These are phyloP conservation scores for Tolypocladium ovalisporum DNA, from an alignment of 2,329 filamentous ascomycete genomes.

Conservation along the genomic window DNA sequence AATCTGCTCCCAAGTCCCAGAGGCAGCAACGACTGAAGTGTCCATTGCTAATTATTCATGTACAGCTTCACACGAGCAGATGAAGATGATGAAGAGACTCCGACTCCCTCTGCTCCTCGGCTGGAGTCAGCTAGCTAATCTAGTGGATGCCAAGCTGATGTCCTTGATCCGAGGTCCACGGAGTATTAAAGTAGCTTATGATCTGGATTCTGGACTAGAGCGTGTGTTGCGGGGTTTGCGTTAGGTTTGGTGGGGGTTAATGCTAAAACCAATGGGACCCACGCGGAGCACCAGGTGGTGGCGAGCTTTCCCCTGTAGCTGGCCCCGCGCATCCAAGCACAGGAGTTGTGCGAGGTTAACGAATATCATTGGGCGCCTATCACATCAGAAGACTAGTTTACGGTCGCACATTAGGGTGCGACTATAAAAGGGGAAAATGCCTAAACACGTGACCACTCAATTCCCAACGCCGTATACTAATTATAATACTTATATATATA, in stretches of 20 bases:
- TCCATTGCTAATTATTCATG: background rate
- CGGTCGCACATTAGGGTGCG: too few species aligned
- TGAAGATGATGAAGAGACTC: background rate
- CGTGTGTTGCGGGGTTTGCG: background rate
- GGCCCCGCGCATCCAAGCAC: background rate
- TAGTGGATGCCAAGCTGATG: background rate
- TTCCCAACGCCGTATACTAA: too few species aligned
- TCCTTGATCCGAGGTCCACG: background rate
- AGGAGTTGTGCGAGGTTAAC: background rate
- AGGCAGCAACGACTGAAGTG: background rate
- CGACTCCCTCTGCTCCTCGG: too few species aligned
- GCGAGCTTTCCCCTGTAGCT: background rate
- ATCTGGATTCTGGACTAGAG: background rate
- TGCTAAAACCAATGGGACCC: background rate
- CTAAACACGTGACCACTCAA: too few species aligned
- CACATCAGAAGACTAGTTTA: background rate
- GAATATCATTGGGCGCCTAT: background rate
- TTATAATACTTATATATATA: too few species aligned
- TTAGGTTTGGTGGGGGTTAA: background rate
- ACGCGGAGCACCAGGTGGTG: background rate
- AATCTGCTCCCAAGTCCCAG: conserved; percentile 26
- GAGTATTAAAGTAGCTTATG: too few species aligned
- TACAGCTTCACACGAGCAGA: background rate
- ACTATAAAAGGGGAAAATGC: too few species aligned
- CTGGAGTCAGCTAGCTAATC: background rate